These are phyloP conservation scores for Actinomortierella wolfii DNA, from an alignment of 371 early-diverging fungal species.

Conservation along the genomic window DNA sequence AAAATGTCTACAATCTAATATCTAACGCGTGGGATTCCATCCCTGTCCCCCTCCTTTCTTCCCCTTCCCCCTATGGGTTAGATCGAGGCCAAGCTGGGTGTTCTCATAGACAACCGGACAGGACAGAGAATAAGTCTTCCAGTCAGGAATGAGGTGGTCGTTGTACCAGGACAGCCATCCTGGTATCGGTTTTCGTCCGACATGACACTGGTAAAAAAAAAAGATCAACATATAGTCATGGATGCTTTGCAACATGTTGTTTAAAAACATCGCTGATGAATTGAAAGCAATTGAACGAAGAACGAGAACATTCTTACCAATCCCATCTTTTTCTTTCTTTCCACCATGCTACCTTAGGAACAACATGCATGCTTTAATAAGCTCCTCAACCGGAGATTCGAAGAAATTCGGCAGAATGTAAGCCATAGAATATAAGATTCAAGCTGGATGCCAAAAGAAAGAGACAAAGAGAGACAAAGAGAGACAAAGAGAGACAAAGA, in stretches of 20 bases:
- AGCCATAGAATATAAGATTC: no score
- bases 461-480: no score
- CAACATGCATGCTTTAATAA: slow-evolving; percentile 74
- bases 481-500: no score
- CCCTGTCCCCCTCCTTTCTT: not conserved
- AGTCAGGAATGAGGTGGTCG: slow-evolving; percentile 59
- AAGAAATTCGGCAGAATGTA: slow-evolving; percentile 52
- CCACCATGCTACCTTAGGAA: slow-evolving; percentile 18
- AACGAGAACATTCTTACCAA: no score
- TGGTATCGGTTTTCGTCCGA: slow-evolving; percentile 67
- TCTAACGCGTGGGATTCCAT: no score
- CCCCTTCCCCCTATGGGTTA: slow-evolving; percentile 13
- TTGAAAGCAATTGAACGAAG: no score
- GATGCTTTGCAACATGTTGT: no score
- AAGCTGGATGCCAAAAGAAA: not conserved
- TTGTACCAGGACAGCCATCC: slow-evolving; percentile 17
- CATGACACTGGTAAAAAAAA: slow-evolving; percentile 58
- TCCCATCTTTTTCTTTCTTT: not conserved
- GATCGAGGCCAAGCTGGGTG: slow-evolving; percentile 87
- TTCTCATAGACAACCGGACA: slow-evolving; percentile 67
- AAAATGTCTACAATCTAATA: no score
- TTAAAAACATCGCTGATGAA: no score
- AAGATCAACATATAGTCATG: slow-evolving; percentile 12
- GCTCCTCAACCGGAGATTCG: slow-evolving; percentile 62
- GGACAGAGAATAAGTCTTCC: slow-evolving; percentile 62